These are phyloP conservation scores for Passiflora organensis DNA, from an alignment of 345 rosid genomes.

Conservation along the genomic window DNA sequence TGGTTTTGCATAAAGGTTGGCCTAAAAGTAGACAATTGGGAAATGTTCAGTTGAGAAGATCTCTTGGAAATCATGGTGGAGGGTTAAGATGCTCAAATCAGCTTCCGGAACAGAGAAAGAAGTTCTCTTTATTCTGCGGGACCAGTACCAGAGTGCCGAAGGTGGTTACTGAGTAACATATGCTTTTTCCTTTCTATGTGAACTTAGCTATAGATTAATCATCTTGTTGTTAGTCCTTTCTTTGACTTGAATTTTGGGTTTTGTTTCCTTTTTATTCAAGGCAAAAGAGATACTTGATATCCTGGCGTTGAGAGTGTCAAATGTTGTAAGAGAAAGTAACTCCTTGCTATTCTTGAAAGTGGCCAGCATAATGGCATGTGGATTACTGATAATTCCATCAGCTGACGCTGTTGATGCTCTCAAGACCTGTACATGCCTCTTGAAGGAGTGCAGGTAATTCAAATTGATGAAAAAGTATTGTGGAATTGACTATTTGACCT, in stretches of 20 bases:
- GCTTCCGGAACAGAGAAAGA: slow-evolving; percentile 31
- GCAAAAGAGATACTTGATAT: slow-evolving; percentile 31
- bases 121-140: slow-evolving; percentile 22
- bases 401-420: slow-evolving; percentile 90
- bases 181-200: slow-evolving; percentile 11
- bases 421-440: slow-evolving; percentile 84
- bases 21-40: slow-evolving; percentile 27
- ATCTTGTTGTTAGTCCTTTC: background rate
- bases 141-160: slow-evolving; percentile 15
- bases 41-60: slow-evolving; percentile 23
- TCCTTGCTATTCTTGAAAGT: slow-evolving; percentile 39
- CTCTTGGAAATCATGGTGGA: slow-evolving; percentile 13
- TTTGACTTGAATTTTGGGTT: background rate
- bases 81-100: slow-evolving; percentile 32
- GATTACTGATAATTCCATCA: slow-evolving; percentile 66
- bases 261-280: slow-evolving; percentile 13
- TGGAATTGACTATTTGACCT: background rate
- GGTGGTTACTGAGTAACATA: slow-evolving; percentile 25
- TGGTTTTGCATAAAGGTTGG: slow-evolving; percentile 30
- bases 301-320: slow-evolving; percentile 28
- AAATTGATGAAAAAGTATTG: background rate
- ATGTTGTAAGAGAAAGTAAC: slow-evolving; percentile 35
- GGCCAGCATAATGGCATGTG: slow-evolving; percentile 51
- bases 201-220: background rate
- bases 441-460: slow-evolving; percentile 84